Conservation (phyloP, 768 basidiomycete species). For the Pholiota molesta region DNA sequence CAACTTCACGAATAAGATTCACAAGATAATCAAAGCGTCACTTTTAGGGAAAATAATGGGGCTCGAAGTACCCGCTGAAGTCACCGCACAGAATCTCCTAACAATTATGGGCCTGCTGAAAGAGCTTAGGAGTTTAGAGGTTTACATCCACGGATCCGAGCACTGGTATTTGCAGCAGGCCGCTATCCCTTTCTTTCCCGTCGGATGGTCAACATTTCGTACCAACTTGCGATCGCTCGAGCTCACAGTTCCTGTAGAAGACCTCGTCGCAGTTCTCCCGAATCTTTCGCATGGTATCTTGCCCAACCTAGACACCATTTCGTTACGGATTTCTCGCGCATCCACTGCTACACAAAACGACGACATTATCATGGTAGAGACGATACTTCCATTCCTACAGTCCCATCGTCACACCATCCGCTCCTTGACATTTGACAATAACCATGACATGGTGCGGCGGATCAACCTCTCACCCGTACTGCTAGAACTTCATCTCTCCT, state of each 20-base stretch:
- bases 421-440: slow-evolving; percentile 18
- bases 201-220: slow-evolving; percentile 26
- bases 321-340: slow-evolving; percentile 20
- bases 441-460: slow-evolving; percentile 15
- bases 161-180: slow-evolving; percentile 10
- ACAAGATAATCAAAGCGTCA: background rate
- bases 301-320: slow-evolving; percentile 21
- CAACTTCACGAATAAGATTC: background rate
- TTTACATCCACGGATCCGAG: slow-evolving; percentile 9
- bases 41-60: slow-evolving; percentile 1
- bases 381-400: slow-evolving; percentile 28
- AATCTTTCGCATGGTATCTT: slow-evolving; percentile 8
- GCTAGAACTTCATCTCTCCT: slow-evolving; percentile 17
- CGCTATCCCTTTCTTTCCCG: slow-evolving; percentile 15
- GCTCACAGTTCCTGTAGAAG: slow-evolving; percentile 26
- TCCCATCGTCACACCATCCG: slow-evolving; percentile 21
- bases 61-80: background rate
- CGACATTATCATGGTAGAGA: slow-evolving; percentile 12
- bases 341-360: slow-evolving; percentile 19
- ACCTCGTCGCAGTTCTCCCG: slow-evolving; percentile 15
- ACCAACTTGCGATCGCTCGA: slow-evolving; percentile 19
- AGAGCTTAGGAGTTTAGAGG: slow-evolving; percentile 7
- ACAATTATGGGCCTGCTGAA: slow-evolving; percentile 15
- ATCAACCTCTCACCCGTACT: slow-evolving; percentile 22
- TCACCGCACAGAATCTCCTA: slow-evolving; percentile 10